These are phyloP conservation scores for Knoxdaviesia proteae DNA, from an alignment of 2,329 filamentous ascomycete species.

Conservation along the genomic window DNA sequence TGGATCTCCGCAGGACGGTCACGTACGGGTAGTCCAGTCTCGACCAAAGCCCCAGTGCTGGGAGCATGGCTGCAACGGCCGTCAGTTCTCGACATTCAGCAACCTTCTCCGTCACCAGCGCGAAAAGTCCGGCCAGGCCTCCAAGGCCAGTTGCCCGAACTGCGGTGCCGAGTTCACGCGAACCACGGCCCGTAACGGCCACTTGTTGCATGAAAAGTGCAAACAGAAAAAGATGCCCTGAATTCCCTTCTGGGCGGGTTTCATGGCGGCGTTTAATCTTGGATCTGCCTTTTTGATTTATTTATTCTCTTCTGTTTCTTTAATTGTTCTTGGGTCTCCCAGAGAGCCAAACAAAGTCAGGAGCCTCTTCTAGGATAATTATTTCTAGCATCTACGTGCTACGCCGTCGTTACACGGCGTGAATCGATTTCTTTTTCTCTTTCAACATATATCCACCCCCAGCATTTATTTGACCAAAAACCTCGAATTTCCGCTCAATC, in stretches of 20 bases:
- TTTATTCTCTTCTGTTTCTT: too few species aligned
- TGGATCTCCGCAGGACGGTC: slow-evolving; percentile 17
- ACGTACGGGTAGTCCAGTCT: slow-evolving; percentile 51
- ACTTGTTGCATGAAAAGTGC: slow-evolving; percentile 74
- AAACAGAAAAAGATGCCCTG: slow-evolving; percentile 31
- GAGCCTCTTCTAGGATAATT: too few species aligned
- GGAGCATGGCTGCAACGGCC: slow-evolving; percentile 91
- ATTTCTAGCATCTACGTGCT: too few species aligned
- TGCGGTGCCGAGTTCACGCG: slow-evolving; percentile 88
- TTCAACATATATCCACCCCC: too few species aligned
- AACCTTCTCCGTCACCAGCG: slow-evolving; percentile 82
- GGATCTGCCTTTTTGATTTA: too few species aligned
- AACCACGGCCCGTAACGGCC: slow-evolving; percentile 73
- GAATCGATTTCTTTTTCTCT: too few species aligned
- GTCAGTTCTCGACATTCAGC: slow-evolving; percentile 91
- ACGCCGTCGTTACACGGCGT: too few species aligned
- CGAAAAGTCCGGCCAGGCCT: slow-evolving; percentile 79
- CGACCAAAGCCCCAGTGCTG: slow-evolving; percentile 90
- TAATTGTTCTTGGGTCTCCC: too few species aligned
- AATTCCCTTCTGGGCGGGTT: neutral
- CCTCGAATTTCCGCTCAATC: neutral
- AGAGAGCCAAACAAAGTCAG: too few species aligned
- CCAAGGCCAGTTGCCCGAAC: slow-evolving; percentile 74
- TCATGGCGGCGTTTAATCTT: too few species aligned
- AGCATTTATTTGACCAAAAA: too few species aligned